A percentile compares a stretch with the other conserved stretches of the same genome.
Evolutionary conservation across 257 asterid genomes (phyloP).

Genomic region (Primulina tabacum): DNA sequence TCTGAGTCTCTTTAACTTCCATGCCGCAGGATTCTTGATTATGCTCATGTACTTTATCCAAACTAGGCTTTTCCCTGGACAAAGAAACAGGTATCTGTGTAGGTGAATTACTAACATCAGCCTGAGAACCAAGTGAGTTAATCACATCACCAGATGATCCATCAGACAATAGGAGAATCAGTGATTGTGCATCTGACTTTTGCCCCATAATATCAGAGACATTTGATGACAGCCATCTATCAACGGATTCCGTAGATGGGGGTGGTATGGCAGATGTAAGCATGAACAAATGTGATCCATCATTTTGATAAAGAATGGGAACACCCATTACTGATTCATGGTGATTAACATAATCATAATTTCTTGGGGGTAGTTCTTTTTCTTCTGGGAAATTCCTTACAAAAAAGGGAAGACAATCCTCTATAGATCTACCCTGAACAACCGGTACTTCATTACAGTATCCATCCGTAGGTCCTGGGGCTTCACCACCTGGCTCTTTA

Average conservation of each 20-base stretch:
- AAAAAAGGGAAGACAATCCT: slow-evolving; percentile 55
- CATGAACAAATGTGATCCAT: slow-evolving; percentile 78
- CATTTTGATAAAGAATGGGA: slow-evolving; percentile 70
- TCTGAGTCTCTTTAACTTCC: slow-evolving; percentile 32
- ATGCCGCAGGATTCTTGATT: slow-evolving; percentile 30
- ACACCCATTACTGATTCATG: slow-evolving; percentile 51
- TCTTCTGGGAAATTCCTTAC: slow-evolving; percentile 36
- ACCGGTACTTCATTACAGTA: slow-evolving; percentile 24
- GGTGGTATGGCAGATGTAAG: slow-evolving; percentile 72
- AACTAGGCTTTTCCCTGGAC: slow-evolving; percentile 22
- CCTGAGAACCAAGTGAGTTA: slow-evolving; percentile 50
- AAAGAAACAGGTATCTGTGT: slow-evolving; percentile 6
- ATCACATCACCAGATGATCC: slow-evolving; percentile 32
- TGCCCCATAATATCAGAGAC: slow-evolving; percentile 26
- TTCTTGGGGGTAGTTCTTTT: slow-evolving; percentile 31
- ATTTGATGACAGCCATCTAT: slow-evolving; percentile 51
- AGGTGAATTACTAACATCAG: slow-evolving; percentile 34
- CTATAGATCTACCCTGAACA: slow-evolving; percentile 31
- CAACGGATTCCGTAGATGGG: slow-evolving; percentile 60
- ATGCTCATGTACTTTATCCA: slow-evolving; percentile 23
- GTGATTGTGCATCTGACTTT: slow-evolving; percentile 27
- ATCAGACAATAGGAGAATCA: slow-evolving; percentile 32
- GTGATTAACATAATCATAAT: slow-evolving; percentile 27
- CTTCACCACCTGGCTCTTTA: slow-evolving; percentile 32
- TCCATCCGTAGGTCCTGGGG: slow-evolving; percentile 23